Base-by-base conservation (phyloP, 2,329 filamentous ascomycete species). In the Colletotrichum siamense region DNA sequence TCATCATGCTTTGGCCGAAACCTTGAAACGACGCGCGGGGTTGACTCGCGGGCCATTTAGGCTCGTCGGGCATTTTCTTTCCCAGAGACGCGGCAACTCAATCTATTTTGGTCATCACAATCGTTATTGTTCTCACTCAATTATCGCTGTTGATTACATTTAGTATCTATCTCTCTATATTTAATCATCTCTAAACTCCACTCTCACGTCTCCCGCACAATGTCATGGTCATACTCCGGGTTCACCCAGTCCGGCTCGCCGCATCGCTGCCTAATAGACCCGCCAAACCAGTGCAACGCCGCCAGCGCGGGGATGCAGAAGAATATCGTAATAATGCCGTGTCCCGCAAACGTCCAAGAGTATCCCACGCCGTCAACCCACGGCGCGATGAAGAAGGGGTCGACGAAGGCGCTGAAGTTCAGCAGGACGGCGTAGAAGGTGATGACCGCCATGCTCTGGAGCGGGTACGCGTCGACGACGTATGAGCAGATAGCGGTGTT, bases 391-490 rank as follows among this genome's bases (percentile, higher is more conserved):
- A 90, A 90, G 80, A 90, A 90, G 18, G 84, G 84, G 68, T 84
- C 82, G 34, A 84, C 73, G 76, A 90, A 90, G 4, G 87, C 87
- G 55, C 86, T 86, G 64, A 90, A 79, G 78, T 91, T 91, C 52
- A 91, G 84, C 61, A 90, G 84, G 5, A 91, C 88, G 9, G 87
- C 85, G 79, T 91, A 91, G 79, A 91, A 91, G 9, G 87, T 89
- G 36, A 91, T 85, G 49, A 89, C 84, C 57, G 88, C 88, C 81
- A 89, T 91, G 49, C 88, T 88, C 79, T 91, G 89, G 18, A 89
- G 81, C 0, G 89, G 89, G 79, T 92, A 91, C 62, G 85, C 85
- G 79, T 92, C 90, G 39, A 92, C 86, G 18, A 91, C 85, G 79
- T 92, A 92, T 8, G 86, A 85, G 61, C 86, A 88, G 12, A 89